These are phyloP conservation scores for Elsinoe arachidis DNA, from an alignment of 2,329 filamentous ascomycete species.

Conservation along the genomic window DNA sequence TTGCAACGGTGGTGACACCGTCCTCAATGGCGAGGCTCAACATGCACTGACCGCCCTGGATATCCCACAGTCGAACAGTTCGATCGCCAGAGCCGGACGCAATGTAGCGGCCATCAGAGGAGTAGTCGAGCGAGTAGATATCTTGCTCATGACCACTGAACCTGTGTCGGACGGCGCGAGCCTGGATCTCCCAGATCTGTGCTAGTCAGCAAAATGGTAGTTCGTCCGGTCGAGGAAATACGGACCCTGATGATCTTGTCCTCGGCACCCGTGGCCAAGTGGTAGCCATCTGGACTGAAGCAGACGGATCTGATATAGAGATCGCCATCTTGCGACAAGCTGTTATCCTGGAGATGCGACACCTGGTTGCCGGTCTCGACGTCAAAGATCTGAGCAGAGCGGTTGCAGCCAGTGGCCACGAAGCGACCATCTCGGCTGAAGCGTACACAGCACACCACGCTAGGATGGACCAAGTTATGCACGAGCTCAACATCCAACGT, in stretches of 20 bases:
- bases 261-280: conserved; percentile 89
- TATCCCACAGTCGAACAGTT: conserved; percentile 93
- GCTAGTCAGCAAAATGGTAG: conserved; percentile 7
- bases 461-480: conserved; percentile 86
- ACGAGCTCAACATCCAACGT: conserved; percentile 88
- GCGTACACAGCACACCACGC: conserved; percentile 94
- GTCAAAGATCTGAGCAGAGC: conserved; percentile 98
- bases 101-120: conserved; percentile 85
- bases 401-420: conserved; percentile 92
- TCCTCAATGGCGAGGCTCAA: conserved; percentile 89
- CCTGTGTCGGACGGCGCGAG: conserved; percentile 75
- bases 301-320: conserved; percentile 96
- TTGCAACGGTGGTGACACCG: conserved; percentile 93
- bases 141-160: conserved; percentile 98
- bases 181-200: conserved; percentile 89
- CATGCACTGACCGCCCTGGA: conserved; percentile 72
- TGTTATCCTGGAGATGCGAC: conserved; percentile 81
- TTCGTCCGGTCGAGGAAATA: neutral
- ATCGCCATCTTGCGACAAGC: conserved; percentile 78
- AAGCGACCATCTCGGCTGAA: conserved; percentile 95
- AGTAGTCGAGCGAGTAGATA: conserved; percentile 94
- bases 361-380: conserved; percentile 80
- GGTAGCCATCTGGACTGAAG: conserved; percentile 93
- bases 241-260: conserved; percentile 92
- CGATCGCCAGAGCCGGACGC: conserved; percentile 92